Percentiles rank a stretch among this genome's conserved stretches.
Evolutionary conservation across 2,329 filamentous ascomycete genomes (phyloP).

Genomic region (Cordyceps cateniannulata): DNA sequence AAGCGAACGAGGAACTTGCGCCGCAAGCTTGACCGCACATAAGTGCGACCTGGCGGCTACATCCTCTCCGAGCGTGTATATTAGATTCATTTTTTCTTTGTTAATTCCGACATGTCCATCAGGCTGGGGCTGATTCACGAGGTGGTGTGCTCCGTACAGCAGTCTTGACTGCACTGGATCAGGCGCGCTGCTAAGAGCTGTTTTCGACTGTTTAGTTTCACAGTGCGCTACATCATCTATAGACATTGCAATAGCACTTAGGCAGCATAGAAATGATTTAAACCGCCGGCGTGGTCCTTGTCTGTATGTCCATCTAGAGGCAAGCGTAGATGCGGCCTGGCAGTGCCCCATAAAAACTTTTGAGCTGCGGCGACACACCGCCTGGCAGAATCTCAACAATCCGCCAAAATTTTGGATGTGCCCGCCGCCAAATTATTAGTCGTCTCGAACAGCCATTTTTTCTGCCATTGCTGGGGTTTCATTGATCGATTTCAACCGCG

Average conservation of each 20-base stretch:
- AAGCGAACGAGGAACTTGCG: constrained; percentile 82
- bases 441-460: background rate
- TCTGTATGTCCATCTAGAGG: background rate
- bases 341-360: background rate
- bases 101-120: constrained; percentile 2
- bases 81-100: constrained; percentile 9
- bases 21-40: constrained; percentile 70
- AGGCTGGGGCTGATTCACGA: constrained; percentile 3
- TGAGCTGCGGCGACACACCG: constrained; percentile 1
- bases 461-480: constrained; percentile 4
- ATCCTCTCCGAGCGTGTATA: constrained; percentile 5
- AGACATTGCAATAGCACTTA: constrained; percentile 9
- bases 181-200: background rate
- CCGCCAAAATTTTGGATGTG: constrained; percentile 34
- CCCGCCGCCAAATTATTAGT: constrained; percentile 24
- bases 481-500: constrained; percentile 15
- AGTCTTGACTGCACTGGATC: background rate
- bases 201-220: constrained; percentile 3
- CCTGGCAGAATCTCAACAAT: constrained; percentile 25
- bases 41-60: constrained; percentile 18
- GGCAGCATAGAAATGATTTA: constrained; percentile 8
- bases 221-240: constrained; percentile 4
- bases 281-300: background rate
- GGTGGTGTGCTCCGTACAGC: background rate
- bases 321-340: background rate